Percentiles rank a stretch among this genome's conserved stretches.
These are phyloP conservation scores for Colletotrichum euphorbiae DNA, from an alignment of 2,329 filamentous ascomycete species.

Conservation along the genomic window DNA sequence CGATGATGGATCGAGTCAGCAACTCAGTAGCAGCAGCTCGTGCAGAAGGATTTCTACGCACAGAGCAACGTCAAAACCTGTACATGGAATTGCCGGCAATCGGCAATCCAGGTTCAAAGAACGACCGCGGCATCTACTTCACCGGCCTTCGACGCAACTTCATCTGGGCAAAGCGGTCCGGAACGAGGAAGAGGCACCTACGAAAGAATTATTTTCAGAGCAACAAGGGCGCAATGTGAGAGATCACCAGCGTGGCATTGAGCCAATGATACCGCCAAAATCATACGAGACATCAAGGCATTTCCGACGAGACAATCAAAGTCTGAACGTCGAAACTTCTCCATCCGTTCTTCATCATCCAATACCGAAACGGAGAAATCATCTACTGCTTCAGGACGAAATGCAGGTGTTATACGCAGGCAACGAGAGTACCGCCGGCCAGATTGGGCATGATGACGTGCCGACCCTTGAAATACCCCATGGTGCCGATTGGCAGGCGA, in stretches of 20 bases:
- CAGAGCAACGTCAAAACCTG: background rate
- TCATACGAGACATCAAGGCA: background rate
- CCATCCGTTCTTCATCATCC: slow-evolving; percentile 34
- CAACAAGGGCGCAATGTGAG: no score
- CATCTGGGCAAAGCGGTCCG: background rate
- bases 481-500: slow-evolving; percentile 26
- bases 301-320: background rate
- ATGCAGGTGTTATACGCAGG: background rate
- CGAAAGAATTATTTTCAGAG: background rate
- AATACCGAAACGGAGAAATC: slow-evolving; percentile 33
- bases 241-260: no score
- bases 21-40: background rate
- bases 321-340: slow-evolving; percentile 20
- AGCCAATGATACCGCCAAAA: background rate
- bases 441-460: slow-evolving; percentile 7
- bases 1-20: slow-evolving; percentile 1
- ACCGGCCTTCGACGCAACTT: background rate
- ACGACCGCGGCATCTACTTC: background rate
- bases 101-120: background rate
- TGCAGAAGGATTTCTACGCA: background rate
- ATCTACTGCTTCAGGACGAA: background rate
- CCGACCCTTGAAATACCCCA: background rate
- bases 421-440: slow-evolving; percentile 19
- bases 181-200: background rate
- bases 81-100: background rate